A percentile compares a stretch with the other conserved stretches of the same genome.
Conservation (phyloP, 495 filamentous ascomycete species). For the Recurvomyces mirabilis region DNA sequence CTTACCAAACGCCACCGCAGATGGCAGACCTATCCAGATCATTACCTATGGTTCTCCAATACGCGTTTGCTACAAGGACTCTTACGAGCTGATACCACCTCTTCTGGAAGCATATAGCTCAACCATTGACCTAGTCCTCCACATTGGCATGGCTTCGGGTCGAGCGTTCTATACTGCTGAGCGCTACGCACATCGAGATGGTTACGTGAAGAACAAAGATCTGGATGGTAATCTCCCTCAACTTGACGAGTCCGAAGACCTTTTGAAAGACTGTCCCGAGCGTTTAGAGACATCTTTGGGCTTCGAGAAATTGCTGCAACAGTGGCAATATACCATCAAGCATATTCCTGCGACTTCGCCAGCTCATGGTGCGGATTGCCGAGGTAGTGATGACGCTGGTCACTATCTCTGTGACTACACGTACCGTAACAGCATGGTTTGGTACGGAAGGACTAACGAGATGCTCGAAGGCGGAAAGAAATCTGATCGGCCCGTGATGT, state of each 20-base stretch:
- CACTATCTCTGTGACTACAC: conserved; percentile 81
- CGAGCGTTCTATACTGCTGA: conserved; percentile 60
- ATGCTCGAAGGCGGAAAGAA: conserved; percentile 25
- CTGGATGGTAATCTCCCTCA: conserved; percentile 48
- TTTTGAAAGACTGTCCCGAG: conserved; percentile 37
- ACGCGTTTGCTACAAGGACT: conserved; percentile 55
- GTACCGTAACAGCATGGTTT: conserved; percentile 63
- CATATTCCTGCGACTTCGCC: not conserved
- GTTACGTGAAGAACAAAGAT: conserved; percentile 62
- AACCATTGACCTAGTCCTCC: conserved; percentile 52
- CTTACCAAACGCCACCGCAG: conserved; percentile 11
- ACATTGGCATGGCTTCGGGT: conserved; percentile 73
- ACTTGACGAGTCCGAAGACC: conserved; percentile 41
- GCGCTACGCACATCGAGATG: conserved; percentile 56
- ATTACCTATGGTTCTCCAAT: conserved; percentile 55
- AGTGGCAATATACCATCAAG: conserved; percentile 41
- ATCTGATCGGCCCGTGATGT: conserved; percentile 47
- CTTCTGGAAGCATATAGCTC: conserved; percentile 13
- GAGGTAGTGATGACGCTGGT: conserved; percentile 63
- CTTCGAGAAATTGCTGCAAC: conserved; percentile 40
- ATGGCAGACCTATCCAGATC: conserved; percentile 41
- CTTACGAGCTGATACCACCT: conserved; percentile 48
- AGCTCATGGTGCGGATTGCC: conserved; percentile 37
- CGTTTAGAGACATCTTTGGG: conserved; percentile 41
- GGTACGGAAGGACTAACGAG: conserved; percentile 35